Base-by-base conservation (phyloP, 2,329 filamentous ascomycete species). In the Pestalotiopsis sp. region DNA sequence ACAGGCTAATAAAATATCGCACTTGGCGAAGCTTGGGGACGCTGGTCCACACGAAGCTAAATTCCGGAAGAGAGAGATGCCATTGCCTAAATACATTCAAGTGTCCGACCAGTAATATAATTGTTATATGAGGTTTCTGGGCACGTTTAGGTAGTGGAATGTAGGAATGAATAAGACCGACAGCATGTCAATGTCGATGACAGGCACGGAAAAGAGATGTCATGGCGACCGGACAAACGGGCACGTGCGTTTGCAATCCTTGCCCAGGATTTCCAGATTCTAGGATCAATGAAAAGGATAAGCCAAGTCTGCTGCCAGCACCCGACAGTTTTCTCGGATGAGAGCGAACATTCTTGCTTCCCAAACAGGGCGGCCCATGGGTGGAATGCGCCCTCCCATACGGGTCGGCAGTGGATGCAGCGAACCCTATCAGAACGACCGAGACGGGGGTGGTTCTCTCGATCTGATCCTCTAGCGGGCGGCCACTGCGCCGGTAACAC, bases 331-430 rank as follows among this genome's bases (percentile, higher is more conserved):
- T 64, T 45, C 40, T 27, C 40, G 36, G n/a, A 23, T 12, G 14
- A 49, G 36, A 49, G 40, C 41, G 25, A 65, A 40, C 62, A 49
- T 65, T 65, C 62, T 65, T 27, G n/a, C 11, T 20, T 9, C 31
- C 41, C 62, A 40, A 49, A 52, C 62, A 65, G 27, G 27, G 62
- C 40, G 38, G 12, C 25, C 27, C 20, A 17, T 65, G 31, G 31
- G 38, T 27, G 62, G 41, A 66, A 66, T 66, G 63, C 49, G 23
- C 49, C 25, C 27, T 25, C 14, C 63, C 63, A 52, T 25, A 4
- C 63, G 63, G 63, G 63, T 66, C 63, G 63, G 63, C 45, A 66
- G 63, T 66, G 63, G 45, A 56, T 66, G 63, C 63, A 66, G 63
- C 36, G 36, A 66, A 66, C 63, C 63, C 63, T 66, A 66, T 66